A percentile compares a stretch with the other conserved stretches of the same genome.
phyloP scores from a whole-genome alignment of 192 early-diverging fungal genomes.

The Helicostylum pulchrum region DNA sequence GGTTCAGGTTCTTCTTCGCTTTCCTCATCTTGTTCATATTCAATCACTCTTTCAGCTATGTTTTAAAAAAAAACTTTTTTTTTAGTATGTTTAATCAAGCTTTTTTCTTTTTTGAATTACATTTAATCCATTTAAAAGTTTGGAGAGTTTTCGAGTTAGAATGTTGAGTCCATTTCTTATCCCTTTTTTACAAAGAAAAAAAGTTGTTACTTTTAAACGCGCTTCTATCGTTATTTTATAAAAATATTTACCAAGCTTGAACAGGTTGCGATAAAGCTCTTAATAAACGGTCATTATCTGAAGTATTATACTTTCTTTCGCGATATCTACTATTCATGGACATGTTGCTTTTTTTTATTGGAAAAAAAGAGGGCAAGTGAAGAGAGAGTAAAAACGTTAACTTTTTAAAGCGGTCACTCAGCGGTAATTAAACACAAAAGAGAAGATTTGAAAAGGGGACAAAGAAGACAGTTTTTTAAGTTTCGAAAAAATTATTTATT shows the following conservation, averaged over 20 bases:
- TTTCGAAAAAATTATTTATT: no score
- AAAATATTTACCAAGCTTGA: conserved; percentile 19
- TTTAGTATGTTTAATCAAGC: neutral
- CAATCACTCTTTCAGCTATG: conserved; percentile 22
- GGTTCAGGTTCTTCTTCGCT: conserved; percentile 10
- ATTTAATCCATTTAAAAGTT: conserved; percentile 23
- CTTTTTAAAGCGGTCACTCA: no score
- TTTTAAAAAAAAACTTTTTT: neutral
- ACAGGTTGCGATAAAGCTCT: conserved; percentile 27
- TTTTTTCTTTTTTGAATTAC: conserved; percentile 5
- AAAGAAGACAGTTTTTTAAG: no score
- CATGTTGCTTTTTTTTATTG: no score
- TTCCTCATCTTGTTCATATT: conserved; percentile 22
- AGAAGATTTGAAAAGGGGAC: no score
- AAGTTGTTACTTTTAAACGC: neutral
- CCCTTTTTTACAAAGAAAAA: conserved; percentile 15
- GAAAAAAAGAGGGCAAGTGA: no score
- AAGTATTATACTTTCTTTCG: conserved; percentile 19
- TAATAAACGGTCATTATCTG: conserved; percentile 23
- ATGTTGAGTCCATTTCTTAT: conserved; percentile 24
- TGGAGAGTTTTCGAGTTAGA: conserved; percentile 7
- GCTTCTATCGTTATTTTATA: neutral
- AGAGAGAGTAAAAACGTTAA: no score
- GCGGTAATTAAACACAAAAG: no score
- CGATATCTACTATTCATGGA: conserved; percentile 16